Percentiles rank a stretch among this genome's conserved stretches.
Conservation (phyloP, 2,329 filamentous ascomycete species). For the Elsinoe necatrix region DNA sequence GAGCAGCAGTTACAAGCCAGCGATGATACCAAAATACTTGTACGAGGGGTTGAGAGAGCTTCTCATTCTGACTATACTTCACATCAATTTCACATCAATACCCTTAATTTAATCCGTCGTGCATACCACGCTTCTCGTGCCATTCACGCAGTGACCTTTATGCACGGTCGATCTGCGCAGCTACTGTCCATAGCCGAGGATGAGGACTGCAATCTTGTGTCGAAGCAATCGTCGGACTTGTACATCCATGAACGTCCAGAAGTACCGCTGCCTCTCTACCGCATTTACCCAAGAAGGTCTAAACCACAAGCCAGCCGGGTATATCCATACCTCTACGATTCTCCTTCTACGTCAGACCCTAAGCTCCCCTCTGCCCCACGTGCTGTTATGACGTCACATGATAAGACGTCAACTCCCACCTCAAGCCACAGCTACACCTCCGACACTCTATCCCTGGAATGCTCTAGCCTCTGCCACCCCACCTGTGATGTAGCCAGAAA, state of each 20-base stretch:
- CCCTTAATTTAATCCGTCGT: background rate
- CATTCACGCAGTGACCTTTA: too few species aligned
- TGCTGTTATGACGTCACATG: background rate
- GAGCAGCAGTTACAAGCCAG: background rate
- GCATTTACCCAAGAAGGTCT: slow-evolving; percentile 4
- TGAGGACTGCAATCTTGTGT: too few species aligned
- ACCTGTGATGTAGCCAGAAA: slow-evolving; percentile 7
- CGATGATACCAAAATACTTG: slow-evolving; percentile 4
- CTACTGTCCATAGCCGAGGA: too few species aligned
- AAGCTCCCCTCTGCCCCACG: background rate
- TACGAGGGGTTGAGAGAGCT: background rate
- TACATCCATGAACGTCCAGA: too few species aligned
- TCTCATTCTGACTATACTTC: background rate
- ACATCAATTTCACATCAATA: background rate
- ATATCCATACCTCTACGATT: background rate
- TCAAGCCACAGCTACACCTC: background rate
- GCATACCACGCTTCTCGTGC: background rate
- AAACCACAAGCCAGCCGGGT: background rate
- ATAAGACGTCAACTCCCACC: background rate
- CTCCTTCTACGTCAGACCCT: background rate
- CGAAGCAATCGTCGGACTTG: too few species aligned
- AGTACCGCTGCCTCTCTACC: too few species aligned
- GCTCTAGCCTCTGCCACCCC: background rate
- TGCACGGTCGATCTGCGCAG: too few species aligned
- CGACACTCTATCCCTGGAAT: background rate